Evolutionary conservation across 2,329 filamentous ascomycete genomes (phyloP).

Genomic region (Catunica adiposa): DNA sequence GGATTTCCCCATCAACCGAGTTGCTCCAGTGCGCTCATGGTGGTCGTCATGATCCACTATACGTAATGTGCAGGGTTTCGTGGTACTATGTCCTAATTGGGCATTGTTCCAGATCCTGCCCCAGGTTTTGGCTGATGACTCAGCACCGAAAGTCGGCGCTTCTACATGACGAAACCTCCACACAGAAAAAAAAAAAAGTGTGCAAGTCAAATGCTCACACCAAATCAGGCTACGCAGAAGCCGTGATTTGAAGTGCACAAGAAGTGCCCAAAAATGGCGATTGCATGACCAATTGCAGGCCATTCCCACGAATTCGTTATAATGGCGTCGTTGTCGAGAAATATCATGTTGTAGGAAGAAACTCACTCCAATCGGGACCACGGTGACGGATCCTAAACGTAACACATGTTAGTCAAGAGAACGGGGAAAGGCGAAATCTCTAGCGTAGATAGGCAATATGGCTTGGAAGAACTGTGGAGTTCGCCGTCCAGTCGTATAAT

Average conservation of each 20-base stretch:
- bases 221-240: no score
- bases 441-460: neutral
- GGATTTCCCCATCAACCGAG: neutral
- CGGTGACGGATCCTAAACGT: conserved; percentile 67
- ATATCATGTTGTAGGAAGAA: conserved; percentile 9
- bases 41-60: no score
- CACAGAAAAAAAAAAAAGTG: neutral
- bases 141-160: neutral
- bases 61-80: no score
- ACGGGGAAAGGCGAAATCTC: neutral
- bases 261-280: neutral
- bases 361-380: conserved; percentile 96
- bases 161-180: no score
- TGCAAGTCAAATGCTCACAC: neutral
- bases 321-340: neutral
- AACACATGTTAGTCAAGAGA: conserved; percentile 11
- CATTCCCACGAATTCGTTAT: neutral
- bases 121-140: neutral
- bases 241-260: neutral
- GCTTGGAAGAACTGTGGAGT: neutral
- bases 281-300: neutral
- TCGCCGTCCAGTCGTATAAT: neutral
- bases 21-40: neutral
- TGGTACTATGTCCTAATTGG: neutral
- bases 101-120: neutral